Evolutionary conservation across 148 eudicot genomes (phyloP), one percentile per base, ranked within the genome.

Genomic region (Mesembryanthemum crystallinum): DNA sequence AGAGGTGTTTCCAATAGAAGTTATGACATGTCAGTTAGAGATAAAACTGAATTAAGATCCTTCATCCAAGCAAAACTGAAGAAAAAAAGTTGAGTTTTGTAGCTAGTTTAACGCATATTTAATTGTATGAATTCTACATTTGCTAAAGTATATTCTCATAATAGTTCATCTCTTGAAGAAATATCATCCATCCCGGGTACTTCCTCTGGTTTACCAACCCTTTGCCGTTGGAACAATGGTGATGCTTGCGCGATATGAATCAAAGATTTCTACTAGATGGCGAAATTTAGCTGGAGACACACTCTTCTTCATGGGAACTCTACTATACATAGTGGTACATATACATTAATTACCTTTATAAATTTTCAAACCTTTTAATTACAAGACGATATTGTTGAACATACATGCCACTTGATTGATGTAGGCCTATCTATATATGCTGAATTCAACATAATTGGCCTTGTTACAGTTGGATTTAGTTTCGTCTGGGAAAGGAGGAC

Each of bases 161-260:
- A 15, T 33, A 10, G 4, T 20, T 23, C 32, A 32, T 13, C 5
- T 7, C 30, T 7, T 74, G 72, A 69, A 88, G 91, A 23, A 72
- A 15, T 91, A 92, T 73, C 97, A 92, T 82, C 94, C 94, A 49
- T 69, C 92, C 4, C 79, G 97, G 78, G 94, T 92, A 33, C 92
- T 92, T 65, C 87, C 97, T 5, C 89, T 92, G 0, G 88, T 88
- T 21, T 92, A 89, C 67, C 94, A 89, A 74, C 92, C 97, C 23
- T 92, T 87, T 75, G 97, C 94, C 14, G 59, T 89, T 58, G 90
- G 81, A 69, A 51, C 82, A 63, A 82, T 82, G 76, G 77, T 72
- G 39, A 62, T 85, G 13, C 82, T 88, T 25, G 82, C 92, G 4
- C 87, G 84, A 51, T 29, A 88, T 17, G 97, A 92, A 82, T 71